phyloP scores from a whole-genome alignment of 768 basidiomycete species.

The Hericium erinaceus region DNA sequence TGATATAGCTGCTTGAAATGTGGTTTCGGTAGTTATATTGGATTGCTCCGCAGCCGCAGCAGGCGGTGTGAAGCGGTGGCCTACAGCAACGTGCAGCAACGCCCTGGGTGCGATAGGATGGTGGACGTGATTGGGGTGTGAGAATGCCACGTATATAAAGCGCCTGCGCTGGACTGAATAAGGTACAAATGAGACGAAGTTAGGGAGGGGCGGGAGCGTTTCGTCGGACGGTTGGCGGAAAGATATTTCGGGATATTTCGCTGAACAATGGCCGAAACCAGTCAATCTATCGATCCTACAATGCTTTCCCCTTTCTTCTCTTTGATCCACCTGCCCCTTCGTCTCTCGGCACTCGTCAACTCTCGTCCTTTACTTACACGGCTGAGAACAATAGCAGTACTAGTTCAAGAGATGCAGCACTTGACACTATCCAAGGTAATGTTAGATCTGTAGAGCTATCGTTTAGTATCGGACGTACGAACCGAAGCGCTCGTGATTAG shows the following conservation, averaged over 20 bases:
- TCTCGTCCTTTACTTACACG: too few relatives aligned
- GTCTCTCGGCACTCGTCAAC: not conserved
- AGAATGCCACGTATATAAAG: not conserved
- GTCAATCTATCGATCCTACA: not conserved
- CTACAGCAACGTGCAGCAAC: not conserved
- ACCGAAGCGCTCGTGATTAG: too few relatives aligned
- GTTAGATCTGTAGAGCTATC: too few relatives aligned
- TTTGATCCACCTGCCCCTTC: not conserved
- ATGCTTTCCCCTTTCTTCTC: not conserved
- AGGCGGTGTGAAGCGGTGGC: not conserved
- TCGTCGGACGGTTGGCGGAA: not conserved
- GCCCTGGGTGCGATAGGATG: not conserved
- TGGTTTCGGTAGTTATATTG: too few relatives aligned
- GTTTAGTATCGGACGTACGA: too few relatives aligned
- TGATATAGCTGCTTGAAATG: not conserved
- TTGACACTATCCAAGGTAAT: too few relatives aligned
- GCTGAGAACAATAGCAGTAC: too few relatives aligned
- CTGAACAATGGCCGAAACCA: not conserved
- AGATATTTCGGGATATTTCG: not conserved
- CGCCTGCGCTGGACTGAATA: not conserved
- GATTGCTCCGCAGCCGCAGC: not conserved
- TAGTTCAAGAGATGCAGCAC: too few relatives aligned
- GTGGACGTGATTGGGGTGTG: not conserved
- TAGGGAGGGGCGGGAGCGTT: not conserved
- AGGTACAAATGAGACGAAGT: not conserved